Evolutionary conservation across 352 stramenopile genomes (phyloP), one percentile per base, ranked within the genome.

Genomic region (Chrysophaeum taylorii): DNA sequence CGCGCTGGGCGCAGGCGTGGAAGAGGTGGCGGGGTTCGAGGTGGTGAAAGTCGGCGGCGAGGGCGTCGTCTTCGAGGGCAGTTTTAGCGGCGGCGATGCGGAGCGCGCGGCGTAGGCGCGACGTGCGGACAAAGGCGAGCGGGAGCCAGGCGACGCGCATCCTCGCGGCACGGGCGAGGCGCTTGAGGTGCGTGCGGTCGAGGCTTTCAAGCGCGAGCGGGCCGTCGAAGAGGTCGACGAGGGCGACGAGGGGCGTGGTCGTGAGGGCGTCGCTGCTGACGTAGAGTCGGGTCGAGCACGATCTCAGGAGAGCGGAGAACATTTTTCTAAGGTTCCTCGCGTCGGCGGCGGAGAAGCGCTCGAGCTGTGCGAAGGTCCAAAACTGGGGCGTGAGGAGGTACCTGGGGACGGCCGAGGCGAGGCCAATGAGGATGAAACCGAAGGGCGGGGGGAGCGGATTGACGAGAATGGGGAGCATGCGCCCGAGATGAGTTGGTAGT

Each of bases 361-460:
- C 2, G 25, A 7, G 21, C 33, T 63, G 52, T 15, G 2, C 33
- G 52, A 31, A 5, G 52, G 52, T 63, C 52, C 52, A 63, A 31
- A 63, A 63, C 9, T 38, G 5, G 52, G 52, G 52, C 7, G 52
- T 63, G 25, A 63, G 33, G 25, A 63, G 33, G 4, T 15, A 31
- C 9, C 52, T 7, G 4, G 52, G 52, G 15, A 63, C 4, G 5
- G 33, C 14, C 33, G 52, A 9, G 4, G 52, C 52, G 29, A 63
- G 2, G 52, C 52, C 52, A 31, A 63, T 39, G 7, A 63, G n/a
- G 27, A 63, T 31, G 12, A 63, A 25, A 2, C 52, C 52, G 29
- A 63, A 63, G 52, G 52, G 52, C 52, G 52, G 52, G 27, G 52
- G 52, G 9, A 63, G 52, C 52, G 52, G 52, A 31, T 63, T 63